These are phyloP conservation scores for Phytophthora meadii DNA, from an alignment of 352 stramenopile species.

Conservation along the genomic window DNA sequence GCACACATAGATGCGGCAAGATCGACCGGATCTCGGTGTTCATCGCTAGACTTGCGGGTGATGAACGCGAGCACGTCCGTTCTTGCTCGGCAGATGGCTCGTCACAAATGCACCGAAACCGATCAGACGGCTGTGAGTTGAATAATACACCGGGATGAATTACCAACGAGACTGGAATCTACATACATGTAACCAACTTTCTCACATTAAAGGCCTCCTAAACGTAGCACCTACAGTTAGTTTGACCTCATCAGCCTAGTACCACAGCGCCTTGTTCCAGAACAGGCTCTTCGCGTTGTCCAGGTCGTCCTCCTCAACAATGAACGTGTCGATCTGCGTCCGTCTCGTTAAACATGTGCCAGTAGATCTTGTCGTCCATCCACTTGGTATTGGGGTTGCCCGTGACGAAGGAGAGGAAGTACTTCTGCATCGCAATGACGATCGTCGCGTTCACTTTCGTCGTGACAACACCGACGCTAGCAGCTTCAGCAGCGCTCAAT, in stretches of 20 bases:
- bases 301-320: slow-evolving; percentile 20
- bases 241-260: slow-evolving; percentile 8
- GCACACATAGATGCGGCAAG: neutral
- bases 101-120: neutral
- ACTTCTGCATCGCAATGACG: slow-evolving; percentile 35
- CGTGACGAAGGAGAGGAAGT: slow-evolving; percentile 32
- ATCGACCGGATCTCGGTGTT: slow-evolving; percentile 3
- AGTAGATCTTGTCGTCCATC: slow-evolving; percentile 35
- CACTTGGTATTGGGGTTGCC: slow-evolving; percentile 31
- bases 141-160: too few relatives aligned
- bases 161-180: too few relatives aligned
- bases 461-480: slow-evolving; percentile 8
- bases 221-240: too few relatives aligned
- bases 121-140: too few relatives aligned
- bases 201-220: too few relatives aligned
- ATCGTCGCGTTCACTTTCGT: slow-evolving; percentile 26
- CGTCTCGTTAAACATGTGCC: slow-evolving; percentile 29
- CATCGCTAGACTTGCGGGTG: slow-evolving; percentile 1
- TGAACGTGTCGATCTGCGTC: slow-evolving; percentile 27
- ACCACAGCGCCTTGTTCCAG: slow-evolving; percentile 41
- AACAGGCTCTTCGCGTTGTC: slow-evolving; percentile 30
- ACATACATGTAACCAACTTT: too few relatives aligned
- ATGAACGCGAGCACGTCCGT: slow-evolving; percentile 6
- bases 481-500: neutral
- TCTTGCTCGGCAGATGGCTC: slow-evolving; percentile 3